Base-by-base conservation (phyloP, 495 filamentous ascomycete genomes). In the Polyplosphaeria fusca region DNA sequence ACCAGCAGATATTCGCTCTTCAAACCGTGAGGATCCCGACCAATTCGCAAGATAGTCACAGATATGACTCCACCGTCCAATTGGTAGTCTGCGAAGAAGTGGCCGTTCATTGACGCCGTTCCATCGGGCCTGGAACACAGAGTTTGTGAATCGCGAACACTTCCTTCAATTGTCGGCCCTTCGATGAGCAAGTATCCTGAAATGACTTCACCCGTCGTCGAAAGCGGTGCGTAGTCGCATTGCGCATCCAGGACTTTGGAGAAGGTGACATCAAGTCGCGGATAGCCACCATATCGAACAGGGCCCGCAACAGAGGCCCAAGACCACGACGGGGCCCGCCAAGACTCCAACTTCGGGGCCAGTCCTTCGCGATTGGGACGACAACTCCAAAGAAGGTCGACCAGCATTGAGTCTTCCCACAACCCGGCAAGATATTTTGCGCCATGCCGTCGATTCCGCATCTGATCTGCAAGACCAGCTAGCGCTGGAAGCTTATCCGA, bases 401-500 rank as follows among this genome's bases (percentile, higher is more conserved):
- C 16, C 4, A 41, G 3, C 27, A 56, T 26, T 38, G 24, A 57
- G 68, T 66, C 51, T 23, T 51, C 50, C 69, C 69, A 71, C 1
- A 71, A 32, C 7, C 68, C 69, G 7, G 63, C 67, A 16, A 65
- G 30, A 49, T 71, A 70, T 5, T 52, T 25, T 4, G 35, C 39
- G 30, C 30, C 30, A 16, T 50, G 39, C 19, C 50, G 58, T 4
- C 40, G 19, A 11, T 45, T 30, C 13, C 63, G 55, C 18, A 67
- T 43, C 2, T 37, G 40, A 22, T 52, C 58, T 27, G 67, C 66
- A 16, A 70, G 52, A 12, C 68, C 68, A 4, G 64, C 47, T 9
- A 72, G 46, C 19, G 68, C 69, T 27, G 61, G 53, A 25, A 72
- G 49, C 50, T 50, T 64, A 44, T 70, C 69, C 4, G 40, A 37